Conservation (phyloP, 495 filamentous ascomycete species). For the Hyaloscypha finlandica region DNA sequence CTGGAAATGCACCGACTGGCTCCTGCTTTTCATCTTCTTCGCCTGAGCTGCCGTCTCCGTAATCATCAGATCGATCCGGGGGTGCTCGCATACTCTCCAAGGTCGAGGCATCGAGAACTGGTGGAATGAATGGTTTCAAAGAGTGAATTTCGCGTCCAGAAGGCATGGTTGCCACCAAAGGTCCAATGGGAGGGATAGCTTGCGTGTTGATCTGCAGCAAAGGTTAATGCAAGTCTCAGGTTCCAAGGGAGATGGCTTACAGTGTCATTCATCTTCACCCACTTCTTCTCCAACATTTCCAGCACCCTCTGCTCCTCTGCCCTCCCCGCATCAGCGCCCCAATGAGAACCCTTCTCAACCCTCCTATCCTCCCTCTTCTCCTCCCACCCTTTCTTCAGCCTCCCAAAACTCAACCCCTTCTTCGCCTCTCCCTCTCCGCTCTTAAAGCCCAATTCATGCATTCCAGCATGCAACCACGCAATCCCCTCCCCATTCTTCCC, state of each 20-base stretch:
- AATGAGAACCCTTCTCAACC: constrained; percentile 67
- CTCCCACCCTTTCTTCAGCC: constrained; percentile 70
- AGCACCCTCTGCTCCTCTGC: constrained; percentile 84
- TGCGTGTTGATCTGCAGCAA: constrained; percentile 74
- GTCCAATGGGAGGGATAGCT: constrained; percentile 65
- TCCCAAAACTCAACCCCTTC: constrained; percentile 58
- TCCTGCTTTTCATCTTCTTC: constrained; percentile 34
- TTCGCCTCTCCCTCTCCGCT: constrained; percentile 36
- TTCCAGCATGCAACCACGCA: constrained; percentile 77
- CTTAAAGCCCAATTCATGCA: constrained; percentile 65
- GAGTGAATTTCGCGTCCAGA: constrained; percentile 85
- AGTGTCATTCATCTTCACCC: constrained; percentile 90
- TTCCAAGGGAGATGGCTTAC: constrained; percentile 48
- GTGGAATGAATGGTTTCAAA: constrained; percentile 59
- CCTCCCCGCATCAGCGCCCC: constrained; percentile 81
- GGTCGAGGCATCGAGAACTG: constrained; percentile 55
- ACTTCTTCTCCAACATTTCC: constrained; percentile 84
- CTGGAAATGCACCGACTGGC: constrained; percentile 43
- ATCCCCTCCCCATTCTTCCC: constrained; percentile 81
- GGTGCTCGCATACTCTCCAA: constrained; percentile 54
- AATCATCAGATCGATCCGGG: constrained; percentile 54
- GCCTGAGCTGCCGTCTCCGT: constrained; percentile 46
- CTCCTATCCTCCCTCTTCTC: constrained; percentile 69
- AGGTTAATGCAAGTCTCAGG: constrained; percentile 2
- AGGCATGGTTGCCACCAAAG: constrained; percentile 74